phyloP scores from a whole-genome alignment of 176 grass and related monocot genomes.

The Raddia guianensis region DNA sequence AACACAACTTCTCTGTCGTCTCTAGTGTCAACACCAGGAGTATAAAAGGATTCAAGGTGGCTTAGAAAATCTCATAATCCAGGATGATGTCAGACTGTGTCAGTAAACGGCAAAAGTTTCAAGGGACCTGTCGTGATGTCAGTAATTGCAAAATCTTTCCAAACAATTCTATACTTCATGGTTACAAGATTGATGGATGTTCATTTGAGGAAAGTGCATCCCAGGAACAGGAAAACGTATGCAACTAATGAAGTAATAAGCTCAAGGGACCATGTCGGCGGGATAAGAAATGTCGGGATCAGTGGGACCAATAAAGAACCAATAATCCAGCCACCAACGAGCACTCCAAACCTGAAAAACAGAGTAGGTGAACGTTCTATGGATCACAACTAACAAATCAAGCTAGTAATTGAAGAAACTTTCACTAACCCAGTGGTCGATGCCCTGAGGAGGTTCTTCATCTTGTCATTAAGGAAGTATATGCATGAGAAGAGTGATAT shows the following conservation, averaged over 20 bases:
- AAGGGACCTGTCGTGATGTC: constrained; percentile 10
- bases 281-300: constrained; percentile 77
- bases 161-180: constrained; percentile 29
- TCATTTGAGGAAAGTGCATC: constrained; percentile 86
- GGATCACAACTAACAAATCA: constrained; percentile 25
- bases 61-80: background rate
- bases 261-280: constrained; percentile 92
- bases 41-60: background rate
- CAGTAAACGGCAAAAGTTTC: constrained; percentile 12
- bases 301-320: constrained; percentile 76
- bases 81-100: background rate
- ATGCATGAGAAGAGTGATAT: constrained; percentile 91
- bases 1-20: background rate
- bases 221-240: constrained; percentile 90
- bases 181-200: constrained; percentile 23
- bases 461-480: constrained; percentile 98
- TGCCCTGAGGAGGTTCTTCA: constrained; percentile 83
- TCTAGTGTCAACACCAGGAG: background rate
- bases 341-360: constrained; percentile 74
- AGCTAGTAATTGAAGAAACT: background rate
- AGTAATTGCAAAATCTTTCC: constrained; percentile 22
- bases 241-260: constrained; percentile 85
- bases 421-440: constrained; percentile 69
- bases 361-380: constrained; percentile 16
- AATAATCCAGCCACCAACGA: constrained; percentile 80